Evolutionary conservation across 345 rosid species (phyloP), one percentile per base, ranked within the genome.

Genomic region (Citrus unshiu): DNA sequence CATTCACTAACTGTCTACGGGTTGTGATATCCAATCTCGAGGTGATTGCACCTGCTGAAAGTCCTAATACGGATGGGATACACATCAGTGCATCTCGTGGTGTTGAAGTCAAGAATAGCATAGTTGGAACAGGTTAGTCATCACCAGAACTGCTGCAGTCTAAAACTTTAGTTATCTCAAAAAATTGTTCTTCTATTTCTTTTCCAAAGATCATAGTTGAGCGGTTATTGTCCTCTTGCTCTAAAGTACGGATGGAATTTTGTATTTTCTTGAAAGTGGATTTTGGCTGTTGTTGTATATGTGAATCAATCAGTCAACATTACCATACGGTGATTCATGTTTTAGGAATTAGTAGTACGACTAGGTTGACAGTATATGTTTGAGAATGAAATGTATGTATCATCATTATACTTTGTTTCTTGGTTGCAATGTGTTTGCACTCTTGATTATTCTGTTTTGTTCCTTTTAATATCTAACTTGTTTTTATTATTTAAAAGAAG

Each of bases 1-100:
- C 96, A 57, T 92, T 95, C 81, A 93, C 89, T 13, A 86, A 81
- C 69, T 95, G 94, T 81, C 87, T 77, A 35, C 84, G 92, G 78
- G 99, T 95, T 66, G 60, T 40, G 24, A 75, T 77, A 4, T 87
- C 89, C 68, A 76, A 78, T 72, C 79, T 93, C 4, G 65, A 75
- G 46, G 95, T 92, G 80, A 81, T 83, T 56, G 95, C 97, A 58
- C 99, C 99, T 3, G 86, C 87, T 12, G 70, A 12, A 19, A 95
- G 97, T 83, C 99, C 99, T 24, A 95, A 95, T 56, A 92, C 98
- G 1, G 99, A 95, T 86, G 99, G 99, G 70, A 89, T 93, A 77
- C 99, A 93, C 74, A 84, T 95, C 30, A 93, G 96, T 78, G 81
- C 86, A 73, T 92, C 97, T 75, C 92, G 85, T 59, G 90, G 91